Evolutionary conservation across 2,329 filamentous ascomycete genomes (phyloP).

Genomic region (Microsporum canis): DNA sequence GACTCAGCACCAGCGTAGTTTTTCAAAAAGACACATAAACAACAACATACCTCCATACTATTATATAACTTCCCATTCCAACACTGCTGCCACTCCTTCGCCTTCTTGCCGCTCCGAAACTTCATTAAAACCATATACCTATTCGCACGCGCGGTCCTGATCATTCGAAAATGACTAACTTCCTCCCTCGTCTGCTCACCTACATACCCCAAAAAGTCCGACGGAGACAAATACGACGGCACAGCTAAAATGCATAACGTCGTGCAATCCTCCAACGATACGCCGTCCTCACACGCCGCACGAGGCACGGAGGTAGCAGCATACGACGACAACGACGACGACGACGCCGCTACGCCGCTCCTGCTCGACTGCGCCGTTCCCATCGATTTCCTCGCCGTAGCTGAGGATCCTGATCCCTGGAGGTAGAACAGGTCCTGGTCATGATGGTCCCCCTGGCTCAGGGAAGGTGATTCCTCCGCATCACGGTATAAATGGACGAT

Average conservation of each 20-base stretch:
- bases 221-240: conserved; percentile 82
- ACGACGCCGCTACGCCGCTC: conserved; percentile 4
- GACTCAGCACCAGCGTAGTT: conserved; percentile 8
- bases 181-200: conserved; percentile 76
- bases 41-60: conserved; percentile 60
- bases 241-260: conserved; percentile 90
- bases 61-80: conserved; percentile 95
- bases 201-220: conserved; percentile 82
- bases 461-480: conserved; percentile 56
- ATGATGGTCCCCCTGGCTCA: conserved; percentile 30
- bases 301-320: background rate
- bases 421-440: conserved; percentile 37
- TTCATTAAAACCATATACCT: conserved; percentile 94
- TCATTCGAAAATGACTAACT: conserved; percentile 88
- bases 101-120: conserved; percentile 64
- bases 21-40: background rate
- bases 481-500: conserved; percentile 91
- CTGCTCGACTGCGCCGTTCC: conserved; percentile 3
- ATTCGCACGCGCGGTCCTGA: conserved; percentile 78
- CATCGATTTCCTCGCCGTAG: conserved; percentile 21
- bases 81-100: conserved; percentile 66
- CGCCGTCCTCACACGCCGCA: background rate
- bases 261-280: conserved; percentile 52
- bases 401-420: conserved; percentile 22
- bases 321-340: background rate